These are phyloP conservation scores for Wallacemonas sp. DNA, from an alignment of 208 protist genomes.

Conservation along the genomic window DNA sequence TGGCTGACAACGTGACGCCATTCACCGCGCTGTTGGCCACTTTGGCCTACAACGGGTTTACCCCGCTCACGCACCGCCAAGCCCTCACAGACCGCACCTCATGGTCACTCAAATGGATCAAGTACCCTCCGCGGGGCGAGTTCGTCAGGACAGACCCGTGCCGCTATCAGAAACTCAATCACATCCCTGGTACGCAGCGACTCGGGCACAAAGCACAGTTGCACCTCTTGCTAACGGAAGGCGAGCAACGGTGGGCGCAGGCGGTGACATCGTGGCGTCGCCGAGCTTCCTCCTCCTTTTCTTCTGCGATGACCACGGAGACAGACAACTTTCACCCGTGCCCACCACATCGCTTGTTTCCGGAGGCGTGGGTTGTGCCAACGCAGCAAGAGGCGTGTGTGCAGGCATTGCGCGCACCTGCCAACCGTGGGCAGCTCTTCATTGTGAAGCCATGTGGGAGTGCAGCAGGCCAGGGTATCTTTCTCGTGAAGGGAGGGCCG, in stretches of 20 bases:
- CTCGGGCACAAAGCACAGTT: conserved; percentile 86
- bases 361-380: conserved; percentile 49
- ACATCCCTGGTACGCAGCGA: conserved; percentile 85
- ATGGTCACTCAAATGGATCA: conserved; percentile 73
- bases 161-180: conserved; percentile 81
- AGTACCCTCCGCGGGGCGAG: conserved; percentile 55
- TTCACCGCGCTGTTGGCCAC: conserved; percentile 64
- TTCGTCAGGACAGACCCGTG: conserved; percentile 24
- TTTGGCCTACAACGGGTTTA: conserved; percentile 50
- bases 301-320: no score
- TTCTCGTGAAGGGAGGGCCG: conserved; percentile 41
- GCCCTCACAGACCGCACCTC: conserved; percentile 31
- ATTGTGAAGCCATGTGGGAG: conserved; percentile 74
- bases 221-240: conserved; percentile 43
- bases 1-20: conserved; percentile 41
- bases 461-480: conserved; percentile 72
- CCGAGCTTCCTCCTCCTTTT: no score
- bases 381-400: conserved; percentile 37
- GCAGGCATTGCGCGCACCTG: conserved; percentile 21
- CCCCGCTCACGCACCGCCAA: conserved; percentile 21
- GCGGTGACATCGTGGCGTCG: background rate
- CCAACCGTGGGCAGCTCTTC: conserved; percentile 45
- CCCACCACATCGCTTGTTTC: conserved; percentile 32
- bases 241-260: conserved; percentile 23
- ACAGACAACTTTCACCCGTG: background rate